Base-by-base conservation (phyloP, 768 basidiomycete species). In the Artomyces pyxidatus region DNA sequence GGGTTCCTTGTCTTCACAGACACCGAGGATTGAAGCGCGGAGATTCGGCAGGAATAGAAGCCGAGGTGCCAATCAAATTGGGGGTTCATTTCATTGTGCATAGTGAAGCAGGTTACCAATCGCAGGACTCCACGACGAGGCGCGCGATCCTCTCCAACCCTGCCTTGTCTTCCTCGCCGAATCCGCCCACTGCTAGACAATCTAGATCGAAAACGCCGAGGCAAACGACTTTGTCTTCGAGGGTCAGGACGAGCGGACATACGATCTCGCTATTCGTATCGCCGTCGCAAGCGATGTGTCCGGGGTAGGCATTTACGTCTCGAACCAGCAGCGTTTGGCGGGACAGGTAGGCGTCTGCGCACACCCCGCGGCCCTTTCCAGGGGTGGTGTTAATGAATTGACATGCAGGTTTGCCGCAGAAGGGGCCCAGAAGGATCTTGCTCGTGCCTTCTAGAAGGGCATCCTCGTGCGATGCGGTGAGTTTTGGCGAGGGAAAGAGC, bases 241-340 rank as follows among this genome's bases (percentile, higher is more conserved):
- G 45, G 28, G 52, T 54, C 32, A 73, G 55, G 39, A 82, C 61
- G 16, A 97, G 71, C 6, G 94, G 94, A 43, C 86, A 70, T 21
- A 96, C 93, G 43, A 97, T 80, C 64, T 98, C 95, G 58, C 88
- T 89, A 59, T 84, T 83, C 2, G 94, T 95, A 46, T 84, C 81
- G 19, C 82, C 88, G 57, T 97, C 93, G 60, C 95, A 97, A 2
- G 91, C 89, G 53, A 96, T 95, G 62, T 98, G 95, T 0, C 94
- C 92, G 1, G 89, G 89, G 61, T 92, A 92, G 9, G 63, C 65
- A 22, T 87, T 76, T 17, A 97, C 91, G 51, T 94, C 77, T 17
- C 71, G 67, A 1, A 96, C 89, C n/a, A 91, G 58, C 5, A 89
- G 46, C 0, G 84, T 78, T 54, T 69, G 60, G 38, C 63, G 65